Evolutionary conservation across 371 early-diverging fungal genomes (phyloP).

Genomic region (Mortierella sp.): DNA sequence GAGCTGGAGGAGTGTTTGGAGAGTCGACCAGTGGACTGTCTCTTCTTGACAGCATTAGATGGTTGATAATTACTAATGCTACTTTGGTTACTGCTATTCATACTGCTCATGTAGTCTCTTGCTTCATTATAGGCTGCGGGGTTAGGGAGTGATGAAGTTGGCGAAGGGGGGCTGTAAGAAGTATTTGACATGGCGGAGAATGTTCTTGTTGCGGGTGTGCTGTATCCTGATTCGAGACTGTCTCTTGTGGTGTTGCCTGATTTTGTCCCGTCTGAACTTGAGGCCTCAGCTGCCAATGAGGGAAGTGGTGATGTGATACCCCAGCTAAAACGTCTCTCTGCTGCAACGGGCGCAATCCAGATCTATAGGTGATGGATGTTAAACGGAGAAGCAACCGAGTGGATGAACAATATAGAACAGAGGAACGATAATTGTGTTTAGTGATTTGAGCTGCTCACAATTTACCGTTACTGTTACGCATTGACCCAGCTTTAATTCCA

Average conservation of each 20-base stretch:
- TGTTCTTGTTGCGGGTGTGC: not conserved
- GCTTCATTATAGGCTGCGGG: not conserved
- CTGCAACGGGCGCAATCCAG: conserved; percentile 41
- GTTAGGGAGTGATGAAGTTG: conserved; percentile 10
- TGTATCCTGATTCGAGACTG: not conserved
- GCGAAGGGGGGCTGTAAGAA: conserved; percentile 24
- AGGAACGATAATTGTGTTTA: not conserved
- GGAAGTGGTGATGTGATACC: conserved; percentile 38
- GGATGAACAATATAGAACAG: not conserved
- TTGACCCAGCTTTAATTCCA: conserved; percentile 1
- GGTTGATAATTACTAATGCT: conserved; percentile 5
- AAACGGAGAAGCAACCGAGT: not conserved
- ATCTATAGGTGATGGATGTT: not conserved
- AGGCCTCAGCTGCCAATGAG: not conserved
- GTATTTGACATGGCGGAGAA: conserved; percentile 22
- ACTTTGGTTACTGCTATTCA: not conserved
- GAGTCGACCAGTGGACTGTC: conserved; percentile 35
- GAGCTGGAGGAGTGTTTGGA: conserved; percentile 33
- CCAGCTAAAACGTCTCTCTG: conserved; percentile 44
- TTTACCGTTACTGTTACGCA: conserved; percentile 4
- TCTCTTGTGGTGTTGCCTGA: not conserved
- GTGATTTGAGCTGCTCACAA: conserved; percentile 3
- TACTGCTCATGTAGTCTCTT: conserved; percentile 4
- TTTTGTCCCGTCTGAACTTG: not conserved
- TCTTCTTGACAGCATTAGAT: conserved; percentile 22